phyloP scores from a whole-genome alignment of 768 basidiomycete genomes.

The Dioszegia crocea region DNA sequence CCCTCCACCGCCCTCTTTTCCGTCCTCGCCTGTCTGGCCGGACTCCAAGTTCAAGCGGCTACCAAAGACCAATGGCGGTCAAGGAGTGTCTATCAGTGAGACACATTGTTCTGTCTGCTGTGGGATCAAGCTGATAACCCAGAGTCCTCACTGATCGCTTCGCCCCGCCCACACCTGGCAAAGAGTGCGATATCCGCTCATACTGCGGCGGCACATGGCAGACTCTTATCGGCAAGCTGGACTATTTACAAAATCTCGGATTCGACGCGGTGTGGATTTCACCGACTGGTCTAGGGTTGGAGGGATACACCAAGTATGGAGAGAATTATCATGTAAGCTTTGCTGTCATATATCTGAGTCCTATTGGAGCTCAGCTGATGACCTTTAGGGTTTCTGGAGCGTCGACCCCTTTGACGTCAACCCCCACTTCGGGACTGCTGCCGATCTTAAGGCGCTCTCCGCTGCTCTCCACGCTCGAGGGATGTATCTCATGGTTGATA shows the following conservation, averaged over 20 bases:
- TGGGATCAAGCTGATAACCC: not conserved
- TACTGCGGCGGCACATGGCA: constrained; percentile 48
- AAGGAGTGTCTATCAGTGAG: constrained; percentile 38
- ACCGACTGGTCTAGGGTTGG: constrained; percentile 44
- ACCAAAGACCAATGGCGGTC: constrained; percentile 35
- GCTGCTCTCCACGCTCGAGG: constrained; percentile 39
- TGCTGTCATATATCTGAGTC: not conserved
- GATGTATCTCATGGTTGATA: constrained; percentile 51
- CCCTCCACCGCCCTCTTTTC: constrained; percentile 12
- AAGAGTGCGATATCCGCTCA: constrained; percentile 27
- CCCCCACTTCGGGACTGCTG: constrained; percentile 42
- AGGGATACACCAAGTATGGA: constrained; percentile 38
- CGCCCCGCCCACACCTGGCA: constrained; percentile 31
- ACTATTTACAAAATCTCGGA: constrained; percentile 50
- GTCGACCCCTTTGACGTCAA: constrained; percentile 44
- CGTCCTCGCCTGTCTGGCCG: constrained; percentile 14
- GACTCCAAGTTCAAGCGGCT: constrained; percentile 18
- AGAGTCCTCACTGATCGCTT: constrained; percentile 49
- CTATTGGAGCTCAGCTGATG: not conserved
- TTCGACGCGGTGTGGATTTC: constrained; percentile 51
- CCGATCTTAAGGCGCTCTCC: constrained; percentile 47
- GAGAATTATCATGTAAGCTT: constrained; percentile 47
- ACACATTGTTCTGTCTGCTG: not conserved
- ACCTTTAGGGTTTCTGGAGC: constrained; percentile 41
- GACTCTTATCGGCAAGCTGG: constrained; percentile 40